These are phyloP conservation scores for Metschnikowia reukaufii DNA, from an alignment of 805 yeast genomes.

Conservation along the genomic window DNA sequence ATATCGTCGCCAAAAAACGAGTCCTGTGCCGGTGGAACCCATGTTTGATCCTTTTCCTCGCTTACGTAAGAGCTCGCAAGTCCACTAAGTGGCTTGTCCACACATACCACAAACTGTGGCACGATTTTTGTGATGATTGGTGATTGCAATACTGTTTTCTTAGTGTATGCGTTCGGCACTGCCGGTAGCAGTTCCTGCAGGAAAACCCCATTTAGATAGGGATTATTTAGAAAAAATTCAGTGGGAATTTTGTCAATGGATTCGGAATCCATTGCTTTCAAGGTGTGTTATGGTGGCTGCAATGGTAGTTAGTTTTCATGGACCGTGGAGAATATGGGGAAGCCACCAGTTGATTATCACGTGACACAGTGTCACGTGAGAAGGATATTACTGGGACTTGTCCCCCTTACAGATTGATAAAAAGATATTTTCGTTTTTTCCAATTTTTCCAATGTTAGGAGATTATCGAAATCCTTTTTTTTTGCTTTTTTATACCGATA, in stretches of 20 bases:
- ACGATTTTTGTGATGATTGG: slow-evolving; percentile 38
- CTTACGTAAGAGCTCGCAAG: slow-evolving; percentile 34
- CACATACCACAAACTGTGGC: slow-evolving; percentile 32
- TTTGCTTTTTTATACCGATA: too few species aligned
- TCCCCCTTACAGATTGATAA: too few species aligned
- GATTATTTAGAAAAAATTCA: neutral
- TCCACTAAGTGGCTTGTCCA: slow-evolving; percentile 34
- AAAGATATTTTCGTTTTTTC: neutral
- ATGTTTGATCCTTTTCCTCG: slow-evolving; percentile 38
- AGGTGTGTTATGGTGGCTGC: too few species aligned
- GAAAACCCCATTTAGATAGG: slow-evolving; percentile 2
- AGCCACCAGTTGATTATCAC: neutral
- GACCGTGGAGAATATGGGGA: neutral
- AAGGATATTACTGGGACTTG: neutral
- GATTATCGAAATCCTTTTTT: too few species aligned
- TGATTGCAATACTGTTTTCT: slow-evolving; percentile 41
- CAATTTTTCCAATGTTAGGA: neutral
- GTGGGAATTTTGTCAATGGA: neutral
- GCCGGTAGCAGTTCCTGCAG: neutral
- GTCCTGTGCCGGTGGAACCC: slow-evolving; percentile 33
- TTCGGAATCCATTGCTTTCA: neutral
- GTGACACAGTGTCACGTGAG: neutral
- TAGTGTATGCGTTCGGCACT: slow-evolving; percentile 21
- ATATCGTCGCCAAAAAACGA: slow-evolving; percentile 40
- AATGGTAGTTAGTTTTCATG: too few species aligned